These are phyloP conservation scores for Solanum hybrid DNA, from an alignment of 305 asterid genomes.

Conservation along the genomic window DNA sequence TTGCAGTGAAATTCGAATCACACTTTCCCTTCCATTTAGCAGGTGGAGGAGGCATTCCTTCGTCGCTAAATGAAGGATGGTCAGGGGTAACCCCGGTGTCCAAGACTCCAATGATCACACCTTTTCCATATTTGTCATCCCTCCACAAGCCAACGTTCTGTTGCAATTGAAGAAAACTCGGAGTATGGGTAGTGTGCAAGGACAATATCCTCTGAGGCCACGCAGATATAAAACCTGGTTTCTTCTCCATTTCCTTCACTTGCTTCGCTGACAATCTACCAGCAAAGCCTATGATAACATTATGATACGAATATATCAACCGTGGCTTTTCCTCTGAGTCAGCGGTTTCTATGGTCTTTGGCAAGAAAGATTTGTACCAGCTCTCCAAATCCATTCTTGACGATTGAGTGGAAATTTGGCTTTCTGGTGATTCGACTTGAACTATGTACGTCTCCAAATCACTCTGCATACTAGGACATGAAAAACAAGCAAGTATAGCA, in stretches of 20 bases:
- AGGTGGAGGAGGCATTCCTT: slow-evolving; percentile 15
- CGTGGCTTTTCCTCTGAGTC: background rate
- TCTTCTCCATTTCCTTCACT: slow-evolving; percentile 18
- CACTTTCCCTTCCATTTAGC: slow-evolving; percentile 16
- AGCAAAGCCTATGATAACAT: slow-evolving; percentile 40
- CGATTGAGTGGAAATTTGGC: background rate
- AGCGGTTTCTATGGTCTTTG: background rate
- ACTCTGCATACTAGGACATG: background rate
- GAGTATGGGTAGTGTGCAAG: slow-evolving; percentile 38
- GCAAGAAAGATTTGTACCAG: slow-evolving; percentile 16
- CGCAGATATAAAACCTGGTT: slow-evolving; percentile 27
- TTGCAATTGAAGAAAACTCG: slow-evolving; percentile 29
- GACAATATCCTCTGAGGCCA: slow-evolving; percentile 18
- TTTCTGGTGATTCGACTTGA: slow-evolving; percentile 1
- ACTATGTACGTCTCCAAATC: slow-evolving; percentile 16
- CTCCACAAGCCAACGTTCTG: slow-evolving; percentile 8
- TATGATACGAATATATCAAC: slow-evolving; percentile 22
- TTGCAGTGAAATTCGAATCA: background rate
- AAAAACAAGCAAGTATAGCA: background rate
- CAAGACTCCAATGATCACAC: slow-evolving; percentile 11
- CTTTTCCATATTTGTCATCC: slow-evolving; percentile 6
- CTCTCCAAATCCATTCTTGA: background rate
- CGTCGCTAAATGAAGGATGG: slow-evolving; percentile 11
- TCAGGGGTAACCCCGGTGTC: slow-evolving; percentile 6
- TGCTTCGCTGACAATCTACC: slow-evolving; percentile 26